A percentile compares a stretch with the other conserved stretches of the same genome.
phyloP scores from a whole-genome alignment of 257 asterid species.

The Capsicum rhomboideum region DNA sequence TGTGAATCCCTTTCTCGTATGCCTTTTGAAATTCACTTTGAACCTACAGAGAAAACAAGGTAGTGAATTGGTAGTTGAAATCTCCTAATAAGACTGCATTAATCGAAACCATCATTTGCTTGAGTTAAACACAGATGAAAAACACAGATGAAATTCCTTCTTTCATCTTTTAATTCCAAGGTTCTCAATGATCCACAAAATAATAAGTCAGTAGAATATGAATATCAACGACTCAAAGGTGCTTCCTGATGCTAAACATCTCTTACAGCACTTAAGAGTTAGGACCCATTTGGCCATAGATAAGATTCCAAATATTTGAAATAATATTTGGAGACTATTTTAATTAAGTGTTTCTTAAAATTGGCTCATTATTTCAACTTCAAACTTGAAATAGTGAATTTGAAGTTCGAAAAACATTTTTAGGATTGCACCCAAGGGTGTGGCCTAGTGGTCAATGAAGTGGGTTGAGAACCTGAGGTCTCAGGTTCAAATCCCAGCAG shows the following conservation, averaged over 20 bases:
- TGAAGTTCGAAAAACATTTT: neutral
- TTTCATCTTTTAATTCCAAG: neutral
- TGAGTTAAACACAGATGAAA: neutral
- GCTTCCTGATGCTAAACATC: neutral
- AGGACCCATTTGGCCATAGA: neutral
- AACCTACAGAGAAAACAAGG: conserved; percentile 46
- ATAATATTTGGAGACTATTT: neutral
- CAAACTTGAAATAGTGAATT: neutral
- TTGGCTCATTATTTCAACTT: neutral
- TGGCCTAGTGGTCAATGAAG: too few species aligned
- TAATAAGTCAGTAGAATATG: neutral
- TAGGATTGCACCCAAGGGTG: neutral
- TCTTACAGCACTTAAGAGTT: neutral
- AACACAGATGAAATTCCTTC: neutral
- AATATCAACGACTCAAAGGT: neutral
- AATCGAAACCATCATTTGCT: neutral
- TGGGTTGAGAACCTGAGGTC: too few species aligned
- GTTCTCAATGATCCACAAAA: neutral
- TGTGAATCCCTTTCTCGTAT: conserved; percentile 92
- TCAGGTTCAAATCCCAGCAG: too few species aligned
- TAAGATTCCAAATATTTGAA: neutral
- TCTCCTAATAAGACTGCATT: conserved; percentile 1
- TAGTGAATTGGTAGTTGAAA: conserved; percentile 13
- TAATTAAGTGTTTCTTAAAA: neutral
- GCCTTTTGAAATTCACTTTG: conserved; percentile 98